Evolutionary conservation across 2,329 filamentous ascomycete genomes (phyloP).

Genomic region (Neonectria sp.): DNA sequence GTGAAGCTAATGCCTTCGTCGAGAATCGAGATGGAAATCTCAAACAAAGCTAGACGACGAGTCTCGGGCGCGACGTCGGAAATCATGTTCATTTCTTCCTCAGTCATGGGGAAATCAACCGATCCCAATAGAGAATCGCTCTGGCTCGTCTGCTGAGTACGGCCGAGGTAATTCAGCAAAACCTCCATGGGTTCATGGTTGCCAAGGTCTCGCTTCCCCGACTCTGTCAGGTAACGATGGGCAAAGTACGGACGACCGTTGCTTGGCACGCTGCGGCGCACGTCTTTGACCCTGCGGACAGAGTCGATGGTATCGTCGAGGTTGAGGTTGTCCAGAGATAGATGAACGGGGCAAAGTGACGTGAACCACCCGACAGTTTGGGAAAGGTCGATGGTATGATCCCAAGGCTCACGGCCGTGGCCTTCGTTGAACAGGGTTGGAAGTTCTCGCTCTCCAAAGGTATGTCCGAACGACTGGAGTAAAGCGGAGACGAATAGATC

Average conservation of each 20-base stretch:
- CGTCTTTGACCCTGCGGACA: conserved; percentile 31
- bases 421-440: conserved; percentile 59
- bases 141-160: conserved; percentile 19
- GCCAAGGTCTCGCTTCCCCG: background rate
- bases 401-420: conserved; percentile 59
- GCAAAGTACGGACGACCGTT: conserved; percentile 39
- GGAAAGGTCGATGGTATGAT: conserved; percentile 52
- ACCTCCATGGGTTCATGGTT: conserved; percentile 33
- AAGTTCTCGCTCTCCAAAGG: conserved; percentile 52
- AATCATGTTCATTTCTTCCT: conserved; percentile 9
- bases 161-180: conserved; percentile 33
- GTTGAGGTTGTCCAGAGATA: conserved; percentile 19
- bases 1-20: conserved; percentile 7
- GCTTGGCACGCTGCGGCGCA: conserved; percentile 23
- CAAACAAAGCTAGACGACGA: conserved; percentile 37
- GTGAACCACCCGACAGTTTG: conserved; percentile 64
- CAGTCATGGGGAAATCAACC: conserved; percentile 4
- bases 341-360: conserved; percentile 54
- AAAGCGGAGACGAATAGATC: conserved; percentile 57
- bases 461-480: conserved; percentile 51
- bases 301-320: conserved; percentile 20
- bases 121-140: conserved; percentile 6
- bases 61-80: conserved; percentile 32
- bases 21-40: conserved; percentile 35
- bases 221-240: conserved; percentile 15